phyloP scores from a whole-genome alignment of 805 yeast species.

The Candida succiphila region DNA sequence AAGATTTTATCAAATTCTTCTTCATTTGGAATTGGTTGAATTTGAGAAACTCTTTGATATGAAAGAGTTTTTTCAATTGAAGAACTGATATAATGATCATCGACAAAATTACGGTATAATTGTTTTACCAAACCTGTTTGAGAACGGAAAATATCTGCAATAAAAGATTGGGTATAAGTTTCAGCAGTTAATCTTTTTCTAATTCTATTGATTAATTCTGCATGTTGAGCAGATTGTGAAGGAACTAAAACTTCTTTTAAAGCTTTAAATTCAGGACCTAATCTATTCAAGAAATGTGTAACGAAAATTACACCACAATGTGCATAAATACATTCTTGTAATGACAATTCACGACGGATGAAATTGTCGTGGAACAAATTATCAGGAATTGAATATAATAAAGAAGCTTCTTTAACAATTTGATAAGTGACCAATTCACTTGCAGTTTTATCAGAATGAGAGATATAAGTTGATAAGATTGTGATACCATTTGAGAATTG shows the following conservation, averaged over 20 bases:
- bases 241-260: conserved; percentile 56
- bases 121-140: conserved; percentile 68
- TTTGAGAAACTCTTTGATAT: conserved; percentile 74
- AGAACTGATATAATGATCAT: conserved; percentile 71
- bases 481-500: conserved; percentile 87
- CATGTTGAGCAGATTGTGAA: conserved; percentile 49
- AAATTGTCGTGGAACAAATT: conserved; percentile 70
- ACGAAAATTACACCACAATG: conserved; percentile 90
- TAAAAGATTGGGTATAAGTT: conserved; percentile 81
- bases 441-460: conserved; percentile 38
- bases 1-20: conserved; percentile 65
- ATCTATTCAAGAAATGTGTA: conserved; percentile 87
- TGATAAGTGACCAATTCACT: conserved; percentile 77
- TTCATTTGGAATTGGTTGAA: conserved; percentile 64
- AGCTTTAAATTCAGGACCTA: conserved; percentile 81
- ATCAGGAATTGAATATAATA: conserved; percentile 84
- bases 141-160: conserved; percentile 63
- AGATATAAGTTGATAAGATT: conserved; percentile 77
- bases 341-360: conserved; percentile 66
- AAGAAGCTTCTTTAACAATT: conserved; percentile 87
- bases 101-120: conserved; percentile 86
- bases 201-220: conserved; percentile 68
- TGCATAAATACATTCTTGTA: conserved; percentile 91
- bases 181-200: conserved; percentile 88
- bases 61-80: conserved; percentile 71